phyloP scores from a whole-genome alignment of 1,284 basidiomycete species.

The Naganishia liquefaciens region DNA sequence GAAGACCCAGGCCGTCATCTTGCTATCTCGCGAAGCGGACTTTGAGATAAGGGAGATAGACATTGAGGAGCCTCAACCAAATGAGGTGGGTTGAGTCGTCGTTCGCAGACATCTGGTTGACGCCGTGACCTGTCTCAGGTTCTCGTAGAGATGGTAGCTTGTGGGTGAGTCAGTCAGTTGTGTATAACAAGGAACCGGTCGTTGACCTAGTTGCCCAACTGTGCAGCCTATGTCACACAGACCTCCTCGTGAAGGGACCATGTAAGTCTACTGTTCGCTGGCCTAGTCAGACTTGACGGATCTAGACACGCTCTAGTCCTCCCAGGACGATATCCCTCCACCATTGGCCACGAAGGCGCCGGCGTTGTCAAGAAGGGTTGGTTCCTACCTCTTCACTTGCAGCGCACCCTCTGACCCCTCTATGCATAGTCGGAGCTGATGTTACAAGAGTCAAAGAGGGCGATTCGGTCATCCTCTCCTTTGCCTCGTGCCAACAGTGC shows the following conservation, averaged over 20 bases:
- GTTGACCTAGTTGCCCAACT: not conserved
- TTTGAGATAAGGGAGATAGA: constrained; percentile 20
- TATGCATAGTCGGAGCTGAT: constrained; percentile 11
- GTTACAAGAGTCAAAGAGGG: constrained; percentile 11
- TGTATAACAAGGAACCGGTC: not conserved
- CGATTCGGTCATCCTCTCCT: constrained; percentile 27
- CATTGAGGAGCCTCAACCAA: constrained; percentile 15
- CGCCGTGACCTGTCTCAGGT: constrained; percentile 1
- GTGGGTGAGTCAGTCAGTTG: constrained; percentile 19
- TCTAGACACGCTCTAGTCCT: not conserved
- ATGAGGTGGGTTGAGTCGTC: constrained; percentile 21
- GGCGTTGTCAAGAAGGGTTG: constrained; percentile 20
- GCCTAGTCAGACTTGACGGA: not conserved
- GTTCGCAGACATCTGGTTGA: not conserved
- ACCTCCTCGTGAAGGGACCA: constrained; percentile 21
- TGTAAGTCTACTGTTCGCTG: not conserved
- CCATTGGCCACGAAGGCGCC: constrained; percentile 28
- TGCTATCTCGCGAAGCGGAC: constrained; percentile 8
- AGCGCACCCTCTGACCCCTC: not conserved
- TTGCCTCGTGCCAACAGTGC: constrained; percentile 24
- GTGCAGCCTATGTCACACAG: constrained; percentile 22
- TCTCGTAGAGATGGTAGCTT: constrained; percentile 24
- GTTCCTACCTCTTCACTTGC: not conserved
- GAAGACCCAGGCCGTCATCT: constrained; percentile 16
- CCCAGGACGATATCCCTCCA: constrained; percentile 23